These are phyloP conservation scores for Coniella vitis DNA, from an alignment of 2,329 filamentous ascomycete species.

Conservation along the genomic window DNA sequence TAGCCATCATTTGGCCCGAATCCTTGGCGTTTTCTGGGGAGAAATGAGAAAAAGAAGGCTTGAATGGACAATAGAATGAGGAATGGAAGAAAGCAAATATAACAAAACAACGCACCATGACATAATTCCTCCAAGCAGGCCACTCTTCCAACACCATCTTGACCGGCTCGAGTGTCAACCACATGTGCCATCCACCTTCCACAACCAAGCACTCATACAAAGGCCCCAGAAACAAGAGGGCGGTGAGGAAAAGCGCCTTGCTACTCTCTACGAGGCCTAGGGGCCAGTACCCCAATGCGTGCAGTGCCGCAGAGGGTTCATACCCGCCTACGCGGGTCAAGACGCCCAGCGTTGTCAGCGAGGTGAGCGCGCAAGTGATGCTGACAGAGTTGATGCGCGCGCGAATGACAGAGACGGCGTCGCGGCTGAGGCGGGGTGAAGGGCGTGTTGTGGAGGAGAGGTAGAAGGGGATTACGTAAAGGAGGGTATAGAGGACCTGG, in stretches of 20 bases:
- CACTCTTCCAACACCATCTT: conserved; percentile 61
- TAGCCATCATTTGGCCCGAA: not conserved
- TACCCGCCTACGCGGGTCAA: conserved; percentile 45
- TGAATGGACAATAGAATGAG: not conserved
- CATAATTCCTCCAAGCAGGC: conserved; percentile 79
- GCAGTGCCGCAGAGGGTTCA: conserved; percentile 46
- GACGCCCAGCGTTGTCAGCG: conserved; percentile 59
- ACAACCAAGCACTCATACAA: conserved; percentile 73
- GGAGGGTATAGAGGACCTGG: conserved; percentile 71
- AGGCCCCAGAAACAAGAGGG: conserved; percentile 74
- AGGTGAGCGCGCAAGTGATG: conserved; percentile 64
- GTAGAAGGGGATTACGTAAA: conserved; percentile 91
- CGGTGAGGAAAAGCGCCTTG: conserved; percentile 62
- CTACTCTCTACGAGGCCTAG: conserved; percentile 57
- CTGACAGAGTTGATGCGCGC: conserved; percentile 77
- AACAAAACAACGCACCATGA: conserved; percentile 57
- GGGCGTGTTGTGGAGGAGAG: conserved; percentile 72
- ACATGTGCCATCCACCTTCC: conserved; percentile 62
- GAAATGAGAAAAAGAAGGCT: not conserved
- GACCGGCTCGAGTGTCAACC: conserved; percentile 50
- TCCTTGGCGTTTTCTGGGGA: too few relatives aligned
- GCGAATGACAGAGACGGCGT: conserved; percentile 83
- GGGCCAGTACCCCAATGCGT: conserved; percentile 77
- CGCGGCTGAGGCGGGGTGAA: conserved; percentile 70
- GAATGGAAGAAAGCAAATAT: not conserved